Conservation (phyloP, 768 basidiomycete genomes). For the Ephemerocybe angulata region DNA sequence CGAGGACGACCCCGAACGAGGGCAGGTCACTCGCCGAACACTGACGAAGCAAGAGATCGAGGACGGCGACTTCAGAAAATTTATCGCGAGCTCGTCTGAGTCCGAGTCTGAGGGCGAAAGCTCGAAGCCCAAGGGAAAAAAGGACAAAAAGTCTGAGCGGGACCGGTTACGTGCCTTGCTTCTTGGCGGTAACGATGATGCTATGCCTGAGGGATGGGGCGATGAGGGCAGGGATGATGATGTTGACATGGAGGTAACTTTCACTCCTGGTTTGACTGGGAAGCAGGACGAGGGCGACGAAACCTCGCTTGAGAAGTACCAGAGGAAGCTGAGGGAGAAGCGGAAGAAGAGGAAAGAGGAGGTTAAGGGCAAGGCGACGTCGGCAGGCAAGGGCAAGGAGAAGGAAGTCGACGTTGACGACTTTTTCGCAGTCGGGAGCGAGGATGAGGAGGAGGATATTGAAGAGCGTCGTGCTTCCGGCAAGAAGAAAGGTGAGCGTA, state of each 20-base stretch:
- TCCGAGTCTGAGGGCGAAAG: constrained; percentile 49
- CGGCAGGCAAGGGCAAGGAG: constrained; percentile 16
- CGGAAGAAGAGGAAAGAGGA: constrained; percentile 77
- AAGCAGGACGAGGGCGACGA: constrained; percentile 58
- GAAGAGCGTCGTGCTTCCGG: constrained; percentile 13
- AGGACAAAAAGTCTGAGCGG: constrained; percentile 46
- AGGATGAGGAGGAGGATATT: constrained; percentile 17
- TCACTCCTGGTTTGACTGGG: constrained; percentile 76
- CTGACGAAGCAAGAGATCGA: constrained; percentile 86
- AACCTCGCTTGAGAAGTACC: constrained; percentile 87
- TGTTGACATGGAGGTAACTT: constrained; percentile 93
- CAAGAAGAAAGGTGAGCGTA: constrained; percentile 18
- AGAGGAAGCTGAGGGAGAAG: constrained; percentile 87
- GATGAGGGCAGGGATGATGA: constrained; percentile 43
- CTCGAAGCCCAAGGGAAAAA: constrained; percentile 19
- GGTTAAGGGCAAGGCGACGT: constrained; percentile 36
- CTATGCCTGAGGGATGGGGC: constrained; percentile 82
- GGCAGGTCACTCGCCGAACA: constrained; percentile 70
- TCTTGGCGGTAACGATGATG: constrained; percentile 61
- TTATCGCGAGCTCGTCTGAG: constrained; percentile 68
- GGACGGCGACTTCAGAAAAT: constrained; percentile 83
- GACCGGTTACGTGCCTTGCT: constrained; percentile 75
- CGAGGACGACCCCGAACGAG: constrained; percentile 89
- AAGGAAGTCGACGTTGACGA: constrained; percentile 49
- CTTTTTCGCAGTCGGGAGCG: constrained; percentile 67